Evolutionary conservation across 208 protist species (phyloP), one percentile per base, ranked within the genome.

Genomic region (Herpetomonas samuelpessoai): DNA sequence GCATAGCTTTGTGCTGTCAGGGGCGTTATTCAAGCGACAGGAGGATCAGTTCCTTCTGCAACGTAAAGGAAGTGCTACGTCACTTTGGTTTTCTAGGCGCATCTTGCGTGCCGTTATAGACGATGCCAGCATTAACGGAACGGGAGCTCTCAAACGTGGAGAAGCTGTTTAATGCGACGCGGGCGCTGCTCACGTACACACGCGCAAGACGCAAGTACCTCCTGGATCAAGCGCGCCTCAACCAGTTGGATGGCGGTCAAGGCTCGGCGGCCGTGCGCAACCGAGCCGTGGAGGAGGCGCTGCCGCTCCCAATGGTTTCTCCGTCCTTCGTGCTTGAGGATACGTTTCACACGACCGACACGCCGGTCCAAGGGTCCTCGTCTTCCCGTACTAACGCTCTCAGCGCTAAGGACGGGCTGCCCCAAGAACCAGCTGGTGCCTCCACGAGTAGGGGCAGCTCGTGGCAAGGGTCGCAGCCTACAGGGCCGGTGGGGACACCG

Each of bases 121-220:
- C 12, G 14, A 91, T 88, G 80, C 74, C 62, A 25, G 54, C 68
- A 0, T 41, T 84, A n/a, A 76, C 76, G 2, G 81, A 88, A 31
- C 68, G 69, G 10, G 85, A 92, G 57, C 51, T 88, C 38, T 74
- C 64, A 18, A 67, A 68, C 41, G 78, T 86, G 22, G 77, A 86
- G 67, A 88, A 88, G 64, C 69, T 91, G 21, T 81, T 83, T 54
- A 83, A 80, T 22, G 64, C 74, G 24, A 73, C 74, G 25, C 68
- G 67, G 35, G 70, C 65, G 12, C 70, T 80, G 1, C 62, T 88
- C 41, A 45, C 2, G 24, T 38, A 38, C 18, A 57, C 65, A 1
- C 47, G 46, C 29, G 57, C 30, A 16, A 44, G 21, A 27, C 9
- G 6, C 21, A 25, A 73, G 39, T 68, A 69, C 47, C 47, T 62